Percentiles rank a stretch among this genome's conserved stretches.
These are phyloP conservation scores for Aureobasidium sp. DNA, from an alignment of 2,329 filamentous ascomycete species.

Conservation along the genomic window DNA sequence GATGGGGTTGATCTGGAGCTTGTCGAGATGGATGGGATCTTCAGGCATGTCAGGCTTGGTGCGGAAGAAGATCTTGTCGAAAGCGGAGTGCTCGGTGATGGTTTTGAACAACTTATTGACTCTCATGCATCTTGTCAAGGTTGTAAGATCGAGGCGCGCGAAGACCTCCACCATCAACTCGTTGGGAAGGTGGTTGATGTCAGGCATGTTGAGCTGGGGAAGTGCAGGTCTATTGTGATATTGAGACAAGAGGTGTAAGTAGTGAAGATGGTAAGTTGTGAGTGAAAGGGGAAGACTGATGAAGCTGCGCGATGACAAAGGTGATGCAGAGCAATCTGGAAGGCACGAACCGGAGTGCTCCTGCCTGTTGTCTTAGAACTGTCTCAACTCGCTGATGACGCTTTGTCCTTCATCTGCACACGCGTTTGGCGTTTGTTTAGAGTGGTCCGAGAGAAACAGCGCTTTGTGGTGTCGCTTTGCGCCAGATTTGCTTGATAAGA, in stretches of 20 bases:
- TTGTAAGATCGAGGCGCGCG: not conserved
- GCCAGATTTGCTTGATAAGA: not conserved
- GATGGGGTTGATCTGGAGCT: not conserved
- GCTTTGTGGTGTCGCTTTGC: no score
- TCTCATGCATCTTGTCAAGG: not conserved
- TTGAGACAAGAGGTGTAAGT: not conserved
- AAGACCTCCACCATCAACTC: not conserved
- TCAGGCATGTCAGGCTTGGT: not conserved
- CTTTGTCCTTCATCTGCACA: not conserved
- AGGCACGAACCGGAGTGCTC: not conserved
- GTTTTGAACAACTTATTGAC: not conserved
- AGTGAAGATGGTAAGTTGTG: not conserved
- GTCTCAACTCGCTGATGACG: not conserved
- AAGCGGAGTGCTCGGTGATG: not conserved
- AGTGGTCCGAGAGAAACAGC: no score
- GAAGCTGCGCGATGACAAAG: not conserved
- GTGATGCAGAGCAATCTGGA: not conserved
- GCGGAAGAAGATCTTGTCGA: constrained; percentile 1
- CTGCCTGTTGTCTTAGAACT: not conserved
- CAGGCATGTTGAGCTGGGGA: not conserved
- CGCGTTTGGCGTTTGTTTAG: not conserved
- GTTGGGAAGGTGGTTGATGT: not conserved
- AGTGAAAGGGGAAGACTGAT: not conserved
- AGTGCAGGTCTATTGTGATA: not conserved
- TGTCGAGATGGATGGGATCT: not conserved